Evolutionary conservation across 306 rosid genomes (phyloP).

Genomic region (Begonia fuchsioides): DNA sequence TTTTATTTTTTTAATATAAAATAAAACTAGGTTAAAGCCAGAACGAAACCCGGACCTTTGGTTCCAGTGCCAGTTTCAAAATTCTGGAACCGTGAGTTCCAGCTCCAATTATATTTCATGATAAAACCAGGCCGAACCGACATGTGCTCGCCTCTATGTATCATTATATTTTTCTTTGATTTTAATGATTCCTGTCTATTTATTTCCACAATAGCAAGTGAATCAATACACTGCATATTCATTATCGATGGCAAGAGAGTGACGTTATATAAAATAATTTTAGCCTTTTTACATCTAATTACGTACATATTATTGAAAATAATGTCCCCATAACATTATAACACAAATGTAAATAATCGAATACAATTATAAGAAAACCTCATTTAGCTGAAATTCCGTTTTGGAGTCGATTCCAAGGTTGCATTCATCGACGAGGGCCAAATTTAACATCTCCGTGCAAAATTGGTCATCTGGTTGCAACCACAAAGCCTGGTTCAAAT

Average conservation of each 20-base stretch:
- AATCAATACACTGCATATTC: no score
- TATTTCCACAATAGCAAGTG: no score
- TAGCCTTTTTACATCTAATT: not conserved
- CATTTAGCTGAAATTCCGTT: slow-evolving; percentile 19
- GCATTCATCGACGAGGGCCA: slow-evolving; percentile 67
- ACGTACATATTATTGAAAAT: not conserved
- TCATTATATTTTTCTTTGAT: no score
- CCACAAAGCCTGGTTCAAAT: slow-evolving; percentile 64
- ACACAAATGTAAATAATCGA: not conserved
- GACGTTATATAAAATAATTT: not conserved
- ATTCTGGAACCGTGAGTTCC: no score
- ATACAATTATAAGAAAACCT: slow-evolving; percentile 13
- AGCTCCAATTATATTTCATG: no score
- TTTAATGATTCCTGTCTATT: no score
- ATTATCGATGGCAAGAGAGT: not conserved
- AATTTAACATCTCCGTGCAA: slow-evolving; percentile 79
- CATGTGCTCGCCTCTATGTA: no score
- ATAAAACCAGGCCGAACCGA: no score
- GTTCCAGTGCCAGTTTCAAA: no score
- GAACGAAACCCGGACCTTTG: no score
- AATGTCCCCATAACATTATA: slow-evolving; percentile 9
- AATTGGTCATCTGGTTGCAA: slow-evolving; percentile 75
- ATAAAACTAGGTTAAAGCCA: no score
- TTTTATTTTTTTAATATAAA: no score
- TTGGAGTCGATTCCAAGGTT: slow-evolving; percentile 27